Evolutionary conservation across 371 early-diverging fungal species (phyloP).

Genomic region (Circinella umbellata): DNA sequence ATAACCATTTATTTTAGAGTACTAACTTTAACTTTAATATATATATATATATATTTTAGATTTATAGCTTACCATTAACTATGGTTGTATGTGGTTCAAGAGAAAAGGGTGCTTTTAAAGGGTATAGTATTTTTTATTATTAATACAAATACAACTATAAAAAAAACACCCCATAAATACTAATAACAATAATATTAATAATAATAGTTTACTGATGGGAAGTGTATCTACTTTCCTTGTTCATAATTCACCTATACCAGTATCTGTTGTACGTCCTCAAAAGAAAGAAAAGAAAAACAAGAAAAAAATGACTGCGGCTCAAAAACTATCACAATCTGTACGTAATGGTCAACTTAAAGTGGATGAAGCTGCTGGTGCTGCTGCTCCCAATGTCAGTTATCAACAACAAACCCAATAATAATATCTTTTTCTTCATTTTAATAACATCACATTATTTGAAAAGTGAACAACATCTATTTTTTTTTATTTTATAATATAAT

Average conservation of each 20-base stretch:
- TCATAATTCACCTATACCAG: slow-evolving; percentile 64
- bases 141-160: too few relatives aligned
- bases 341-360: slow-evolving; percentile 48
- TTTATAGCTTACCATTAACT: slow-evolving; percentile 52
- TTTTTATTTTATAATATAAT: too few relatives aligned
- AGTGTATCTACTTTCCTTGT: slow-evolving; percentile 64
- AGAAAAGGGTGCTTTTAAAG: slow-evolving; percentile 59
- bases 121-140: slow-evolving; percentile 31
- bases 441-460: too few relatives aligned
- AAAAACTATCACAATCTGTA: slow-evolving; percentile 52
- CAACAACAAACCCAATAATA: neutral
- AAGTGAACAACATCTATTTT: too few relatives aligned
- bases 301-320: slow-evolving; percentile 45
- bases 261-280: slow-evolving; percentile 62
- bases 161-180: too few relatives aligned
- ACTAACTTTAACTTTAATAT: too few relatives aligned
- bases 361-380: slow-evolving; percentile 41
- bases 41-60: slow-evolving; percentile 27
- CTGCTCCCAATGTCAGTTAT: slow-evolving; percentile 7
- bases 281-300: slow-evolving; percentile 50
- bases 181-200: neutral
- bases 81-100: slow-evolving; percentile 65
- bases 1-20: too few relatives aligned
- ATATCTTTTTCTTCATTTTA: too few relatives aligned
- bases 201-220: slow-evolving; percentile 53